These are phyloP conservation scores for Irpex lacteus DNA, from an alignment of 1,284 basidiomycete genomes.

Conservation along the genomic window DNA sequence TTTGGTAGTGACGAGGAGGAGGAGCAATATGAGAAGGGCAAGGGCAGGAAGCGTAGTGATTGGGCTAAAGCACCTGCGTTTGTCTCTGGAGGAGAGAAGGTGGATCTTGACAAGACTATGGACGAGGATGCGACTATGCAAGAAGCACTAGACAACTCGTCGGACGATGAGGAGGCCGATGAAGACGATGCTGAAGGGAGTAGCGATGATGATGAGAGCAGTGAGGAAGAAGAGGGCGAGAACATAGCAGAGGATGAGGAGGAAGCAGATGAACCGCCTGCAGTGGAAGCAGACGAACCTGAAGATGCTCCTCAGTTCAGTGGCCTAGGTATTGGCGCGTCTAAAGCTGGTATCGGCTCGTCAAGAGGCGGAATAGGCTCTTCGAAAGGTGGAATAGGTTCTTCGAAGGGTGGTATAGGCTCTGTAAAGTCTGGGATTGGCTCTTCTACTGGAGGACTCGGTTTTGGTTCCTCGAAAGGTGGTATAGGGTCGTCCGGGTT, in stretches of 20 bases:
- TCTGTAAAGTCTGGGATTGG: background rate
- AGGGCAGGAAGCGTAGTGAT: constrained; percentile 44
- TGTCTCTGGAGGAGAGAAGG: constrained; percentile 51
- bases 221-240: constrained; percentile 36
- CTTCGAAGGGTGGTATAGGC: constrained; percentile 3
- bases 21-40: constrained; percentile 29
- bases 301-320: background rate
- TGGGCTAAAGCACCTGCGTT: constrained; percentile 84
- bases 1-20: constrained; percentile 74
- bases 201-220: constrained; percentile 25
- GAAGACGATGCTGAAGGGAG: constrained; percentile 23
- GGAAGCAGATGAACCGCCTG: constrained; percentile 35
- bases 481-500: constrained; percentile 22
- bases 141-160: constrained; percentile 36
- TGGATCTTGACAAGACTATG: constrained; percentile 43
- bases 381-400: constrained; percentile 24
- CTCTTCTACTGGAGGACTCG: background rate
- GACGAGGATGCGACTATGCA: constrained; percentile 39
- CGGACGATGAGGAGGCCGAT: constrained; percentile 25
- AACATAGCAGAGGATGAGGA: constrained; percentile 46
- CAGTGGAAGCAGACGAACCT: constrained; percentile 26
- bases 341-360: constrained; percentile 34
- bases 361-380: constrained; percentile 36
- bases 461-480: background rate
- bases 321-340: constrained; percentile 12